Evolutionary conservation across 805 yeast species (phyloP), one percentile per base, ranked within the genome.

Genomic region (Ogataea minuta): DNA sequence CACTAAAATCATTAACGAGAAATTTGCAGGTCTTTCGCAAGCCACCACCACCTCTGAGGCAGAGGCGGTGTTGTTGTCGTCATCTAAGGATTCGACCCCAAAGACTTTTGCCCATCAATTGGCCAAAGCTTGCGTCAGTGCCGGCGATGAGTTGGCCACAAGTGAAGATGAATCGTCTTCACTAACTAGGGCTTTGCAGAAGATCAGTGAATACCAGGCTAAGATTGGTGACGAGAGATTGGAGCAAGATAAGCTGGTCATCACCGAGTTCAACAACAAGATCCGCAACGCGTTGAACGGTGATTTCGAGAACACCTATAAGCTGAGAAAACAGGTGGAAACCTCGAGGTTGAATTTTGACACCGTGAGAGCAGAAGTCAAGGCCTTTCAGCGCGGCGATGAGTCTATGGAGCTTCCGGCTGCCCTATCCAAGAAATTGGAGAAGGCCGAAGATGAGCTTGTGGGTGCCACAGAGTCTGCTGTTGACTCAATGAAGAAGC

Each of bases 391-490:
- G 44, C 59, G 56, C 31, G 70, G 65, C 28, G 67, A 67, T 29
- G 57, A 57, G 28, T 44, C 60, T 17, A 65, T 59, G 9, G 70
- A 69, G 29, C 62, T 73, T 30, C 59, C 77, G 14, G 84, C 77
- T 37, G 68, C 66, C 28, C 70, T 79, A 48, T 66, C 68, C 44
- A 72, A 70, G 47, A 77, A 74, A 39, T 64, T 77, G 49, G 80
- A 78, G 43, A 58, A 66, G 12, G 70, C 70, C 44, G 95, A 85
- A 61, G 95, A 85, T 57, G 91, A 83, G 46, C 74, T 85, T 48
- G 93, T 85, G 24, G 76, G 80, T 49, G 86, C 88, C 17, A 84
- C 89, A 4, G 82, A 84, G 41, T 66, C 72, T 19, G 93, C 95
- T 0, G 93, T 84, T n/a, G 76, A 77, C 51, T 77, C 79, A 38